Evolutionary conservation across 1,284 basidiomycete genomes (phyloP), one percentile per base, ranked within the genome.

Genomic region (Heterobasidion parviporum): DNA sequence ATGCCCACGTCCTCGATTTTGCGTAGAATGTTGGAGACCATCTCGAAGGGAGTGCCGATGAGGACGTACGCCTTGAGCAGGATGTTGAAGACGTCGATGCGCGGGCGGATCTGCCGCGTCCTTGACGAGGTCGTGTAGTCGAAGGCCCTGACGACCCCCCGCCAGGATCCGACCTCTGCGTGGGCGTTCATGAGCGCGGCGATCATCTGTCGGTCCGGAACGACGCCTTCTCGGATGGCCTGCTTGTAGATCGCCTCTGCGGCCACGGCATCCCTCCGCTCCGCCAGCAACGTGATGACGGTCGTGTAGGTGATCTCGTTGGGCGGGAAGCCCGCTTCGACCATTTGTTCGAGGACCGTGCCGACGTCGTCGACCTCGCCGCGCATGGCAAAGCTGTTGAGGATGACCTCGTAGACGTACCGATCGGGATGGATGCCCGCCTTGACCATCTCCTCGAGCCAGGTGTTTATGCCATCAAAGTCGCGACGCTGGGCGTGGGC

Each of bases 51-150:
- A 2, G 90, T 81, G 10, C 87, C 89, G 53, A 92, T 81, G 47
- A 88, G 74, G 51, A 98, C 82, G 64, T 93, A 89, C 1, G 92
- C 91, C 71, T 93, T 93, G 63, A 98, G 73, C 26, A 98, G 77
- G 16, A 84, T 85, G 66, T 94, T 93, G 68, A 83, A 85, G 36
- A 87, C 74, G 55, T 81, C 78, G 62, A 86, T 76, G 35, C 76
- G 72, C 32, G 82, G 66, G 38, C 72, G 69, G 46, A 75, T 61
- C 33, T 71, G 68, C 44, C 70, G 66, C 46, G 63, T 63, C 2
- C 67, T 66, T 14, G 77, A 67, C 1, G 68, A 64, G 18, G 75
- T 72, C 52, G 94, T 69, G 68, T 83, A 92, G 59, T 89, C 82
- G 63, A 90, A 94, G 26, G 83, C 73, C 35, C 81, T 78, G 60